Percentiles rank a stretch among this genome's conserved stretches.
Evolutionary conservation across 2,329 filamentous ascomycete species (phyloP).

Genomic region (Phialemonium atrogriseum): DNA sequence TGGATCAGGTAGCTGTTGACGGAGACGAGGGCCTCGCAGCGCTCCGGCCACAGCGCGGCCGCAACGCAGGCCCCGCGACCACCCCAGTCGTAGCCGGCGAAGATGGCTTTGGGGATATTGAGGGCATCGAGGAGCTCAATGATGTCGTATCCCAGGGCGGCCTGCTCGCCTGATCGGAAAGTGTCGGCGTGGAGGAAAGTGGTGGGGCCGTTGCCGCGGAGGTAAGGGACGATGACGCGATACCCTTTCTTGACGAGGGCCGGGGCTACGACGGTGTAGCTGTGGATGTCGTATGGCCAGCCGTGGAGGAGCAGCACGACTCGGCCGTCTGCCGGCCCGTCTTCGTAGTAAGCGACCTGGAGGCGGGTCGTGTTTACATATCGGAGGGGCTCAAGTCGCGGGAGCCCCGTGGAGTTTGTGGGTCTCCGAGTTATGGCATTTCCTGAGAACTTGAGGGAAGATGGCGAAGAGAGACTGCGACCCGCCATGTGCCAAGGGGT

Average conservation of each 20-base stretch:
- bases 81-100: conserved; percentile 21
- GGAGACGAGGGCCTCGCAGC: conserved; percentile 16
- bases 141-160: conserved; percentile 16
- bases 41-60: conserved; percentile 18
- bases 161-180: conserved; percentile 17
- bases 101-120: conserved; percentile 14
- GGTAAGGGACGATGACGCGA: conserved; percentile 18
- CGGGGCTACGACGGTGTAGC: conserved; percentile 15
- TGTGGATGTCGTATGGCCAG: conserved; percentile 18
- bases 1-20: conserved; percentile 12
- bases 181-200: conserved; percentile 12
- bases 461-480: no score
- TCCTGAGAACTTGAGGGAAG: no score
- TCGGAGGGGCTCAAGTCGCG: conserved; percentile 6
- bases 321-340: conserved; percentile 8
- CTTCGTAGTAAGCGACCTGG: conserved; percentile 12
- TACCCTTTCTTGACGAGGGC: conserved; percentile 11
- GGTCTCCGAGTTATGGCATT: no score
- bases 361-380: conserved; percentile 6
- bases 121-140: conserved; percentile 17
- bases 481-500: no score
- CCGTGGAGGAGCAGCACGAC: conserved; percentile 17
- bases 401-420: no score
- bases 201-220: conserved; percentile 18
- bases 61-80: conserved; percentile 15